phyloP scores from a whole-genome alignment of 2,329 filamentous ascomycete genomes.

The Juglanconis juglandina region DNA sequence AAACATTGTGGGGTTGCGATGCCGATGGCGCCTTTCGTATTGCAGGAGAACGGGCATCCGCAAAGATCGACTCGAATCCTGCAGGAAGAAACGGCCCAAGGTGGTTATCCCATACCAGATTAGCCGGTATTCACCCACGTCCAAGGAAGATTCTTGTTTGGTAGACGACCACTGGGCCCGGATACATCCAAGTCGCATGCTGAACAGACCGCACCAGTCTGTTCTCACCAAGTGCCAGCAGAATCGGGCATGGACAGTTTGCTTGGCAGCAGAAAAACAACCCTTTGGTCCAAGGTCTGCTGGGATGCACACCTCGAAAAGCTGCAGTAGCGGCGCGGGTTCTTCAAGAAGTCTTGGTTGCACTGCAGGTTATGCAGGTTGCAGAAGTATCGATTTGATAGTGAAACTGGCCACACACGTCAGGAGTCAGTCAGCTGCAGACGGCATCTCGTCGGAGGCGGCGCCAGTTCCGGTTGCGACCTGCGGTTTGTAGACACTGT shows the following conservation, averaged over 20 bases:
- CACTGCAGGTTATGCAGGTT: conserved; percentile 18
- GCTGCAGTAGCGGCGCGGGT: conserved; percentile 8
- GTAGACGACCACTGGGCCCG: no score
- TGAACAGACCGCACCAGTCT: background rate
- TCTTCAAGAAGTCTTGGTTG: conserved; percentile 4
- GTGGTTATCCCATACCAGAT: background rate
- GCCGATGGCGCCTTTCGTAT: background rate
- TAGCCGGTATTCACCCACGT: no score
- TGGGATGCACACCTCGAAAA: background rate
- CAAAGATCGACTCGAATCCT: no score
- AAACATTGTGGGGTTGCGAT: background rate
- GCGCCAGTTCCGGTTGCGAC: conserved; percentile 1
- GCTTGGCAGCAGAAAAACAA: background rate
- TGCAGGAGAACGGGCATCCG: background rate
- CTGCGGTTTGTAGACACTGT: background rate
- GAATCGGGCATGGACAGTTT: background rate
- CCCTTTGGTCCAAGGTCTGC: background rate
- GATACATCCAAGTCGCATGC: no score
- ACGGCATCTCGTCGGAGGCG: conserved; percentile 7
- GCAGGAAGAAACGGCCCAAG: no score
- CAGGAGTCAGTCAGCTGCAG: conserved; percentile 7
- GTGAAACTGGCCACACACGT: background rate
- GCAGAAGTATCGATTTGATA: conserved; percentile 7
- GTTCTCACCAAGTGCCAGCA: background rate
- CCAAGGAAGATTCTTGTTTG: no score